phyloP scores from a whole-genome alignment of 768 basidiomycete species.

The Holtermanniella nyarrowii region DNA sequence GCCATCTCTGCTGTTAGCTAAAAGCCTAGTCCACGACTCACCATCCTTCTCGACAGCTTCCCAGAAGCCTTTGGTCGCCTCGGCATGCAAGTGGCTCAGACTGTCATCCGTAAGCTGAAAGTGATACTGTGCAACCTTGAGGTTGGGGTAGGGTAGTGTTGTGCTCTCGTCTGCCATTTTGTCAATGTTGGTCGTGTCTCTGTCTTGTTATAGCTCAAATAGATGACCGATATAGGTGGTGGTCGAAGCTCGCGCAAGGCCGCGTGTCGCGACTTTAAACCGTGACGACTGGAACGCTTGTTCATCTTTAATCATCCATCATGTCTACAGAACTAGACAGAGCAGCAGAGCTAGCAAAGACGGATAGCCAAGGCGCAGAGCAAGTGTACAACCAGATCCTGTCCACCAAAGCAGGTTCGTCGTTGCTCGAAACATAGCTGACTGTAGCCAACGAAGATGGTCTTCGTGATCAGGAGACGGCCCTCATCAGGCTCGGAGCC shows the following conservation, averaged over 20 bases:
- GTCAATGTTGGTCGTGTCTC: background rate
- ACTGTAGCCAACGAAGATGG: slow-evolving; percentile 47
- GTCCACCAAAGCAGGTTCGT: slow-evolving; percentile 40
- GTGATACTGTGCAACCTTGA: slow-evolving; percentile 64
- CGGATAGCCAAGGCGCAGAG: slow-evolving; percentile 57
- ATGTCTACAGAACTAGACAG: slow-evolving; percentile 44
- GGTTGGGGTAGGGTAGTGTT: slow-evolving; percentile 77
- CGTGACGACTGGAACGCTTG: no score
- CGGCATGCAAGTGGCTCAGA: slow-evolving; percentile 55
- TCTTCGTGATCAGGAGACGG: slow-evolving; percentile 70
- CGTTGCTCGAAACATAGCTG: background rate
- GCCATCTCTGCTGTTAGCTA: slow-evolving; percentile 60
- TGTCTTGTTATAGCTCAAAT: background rate
- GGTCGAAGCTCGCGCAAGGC: background rate
- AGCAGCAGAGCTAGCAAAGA: slow-evolving; percentile 47
- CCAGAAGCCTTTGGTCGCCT: slow-evolving; percentile 56
- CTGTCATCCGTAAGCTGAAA: slow-evolving; percentile 60
- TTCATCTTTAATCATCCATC: no score
- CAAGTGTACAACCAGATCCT: slow-evolving; percentile 65
- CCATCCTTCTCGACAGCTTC: slow-evolving; percentile 70
- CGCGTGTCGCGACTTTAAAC: background rate
- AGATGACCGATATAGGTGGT: background rate
- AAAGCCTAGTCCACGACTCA: slow-evolving; percentile 42
- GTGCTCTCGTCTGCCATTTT: slow-evolving; percentile 68
- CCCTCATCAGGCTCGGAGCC: slow-evolving; percentile 73